Percentiles rank a stretch among this genome's conserved stretches.
Evolutionary conservation across 140 eudicot species (phyloP).

Genomic region (Flaveria floridana): DNA sequence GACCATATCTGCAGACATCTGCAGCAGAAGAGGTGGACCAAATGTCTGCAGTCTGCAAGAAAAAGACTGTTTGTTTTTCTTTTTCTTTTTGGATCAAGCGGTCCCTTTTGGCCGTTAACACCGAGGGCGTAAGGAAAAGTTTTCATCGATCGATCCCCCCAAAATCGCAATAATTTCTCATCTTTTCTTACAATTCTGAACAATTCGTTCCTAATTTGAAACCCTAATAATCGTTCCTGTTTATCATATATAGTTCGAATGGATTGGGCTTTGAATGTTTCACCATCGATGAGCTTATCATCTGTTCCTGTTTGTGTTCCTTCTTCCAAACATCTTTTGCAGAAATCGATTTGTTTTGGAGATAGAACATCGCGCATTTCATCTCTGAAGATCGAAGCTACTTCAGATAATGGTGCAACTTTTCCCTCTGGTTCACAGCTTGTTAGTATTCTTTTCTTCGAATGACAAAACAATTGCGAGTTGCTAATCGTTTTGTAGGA

Average conservation of each 20-base stretch:
- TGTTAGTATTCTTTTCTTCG: constrained; percentile 35
- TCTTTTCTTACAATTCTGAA: neutral
- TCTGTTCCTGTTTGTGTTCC: constrained; percentile 17
- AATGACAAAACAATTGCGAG: neutral
- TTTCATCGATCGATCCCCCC: constrained; percentile 28
- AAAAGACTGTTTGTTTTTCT: too few relatives aligned
- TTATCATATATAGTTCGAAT: constrained; percentile 6
- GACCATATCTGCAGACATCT: too few relatives aligned
- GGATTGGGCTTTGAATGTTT: constrained; percentile 34
- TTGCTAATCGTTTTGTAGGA: neutral
- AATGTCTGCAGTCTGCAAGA: too few relatives aligned
- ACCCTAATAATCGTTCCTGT: constrained; percentile 5
- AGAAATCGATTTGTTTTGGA: neutral
- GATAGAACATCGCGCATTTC: neutral
- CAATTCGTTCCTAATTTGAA: neutral
- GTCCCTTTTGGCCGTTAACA: constrained; percentile 29
- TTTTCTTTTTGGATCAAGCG: constrained; percentile 18
- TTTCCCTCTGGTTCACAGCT: constrained; percentile 35
- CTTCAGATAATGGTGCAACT: constrained; percentile 34
- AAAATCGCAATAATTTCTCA: constrained; percentile 9
- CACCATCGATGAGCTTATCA: constrained; percentile 29
- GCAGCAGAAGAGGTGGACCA: too few relatives aligned
- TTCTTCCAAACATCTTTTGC: constrained; percentile 17
- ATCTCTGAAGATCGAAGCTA: constrained; percentile 27
- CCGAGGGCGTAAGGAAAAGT: constrained; percentile 21